Percentiles rank a stretch among this genome's conserved stretches.
Evolutionary conservation across 2,329 filamentous ascomycete genomes (phyloP).

Genomic region (Colletotrichum cereale): DNA sequence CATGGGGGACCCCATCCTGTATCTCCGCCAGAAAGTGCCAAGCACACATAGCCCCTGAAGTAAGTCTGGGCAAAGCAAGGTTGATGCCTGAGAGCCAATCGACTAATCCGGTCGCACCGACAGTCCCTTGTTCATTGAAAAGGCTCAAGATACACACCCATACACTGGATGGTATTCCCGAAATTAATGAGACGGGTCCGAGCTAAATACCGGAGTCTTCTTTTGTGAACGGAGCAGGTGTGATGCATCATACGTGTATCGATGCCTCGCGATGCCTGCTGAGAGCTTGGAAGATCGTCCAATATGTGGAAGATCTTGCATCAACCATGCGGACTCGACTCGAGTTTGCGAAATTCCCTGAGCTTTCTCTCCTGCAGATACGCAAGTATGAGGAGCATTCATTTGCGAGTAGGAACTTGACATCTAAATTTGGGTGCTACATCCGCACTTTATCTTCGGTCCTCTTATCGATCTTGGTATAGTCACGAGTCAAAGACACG

Average conservation of each 20-base stretch:
- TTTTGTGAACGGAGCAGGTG: neutral
- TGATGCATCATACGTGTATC: neutral
- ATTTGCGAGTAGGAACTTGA: no score
- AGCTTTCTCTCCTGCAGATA: neutral
- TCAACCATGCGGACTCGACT: neutral
- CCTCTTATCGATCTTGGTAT: no score
- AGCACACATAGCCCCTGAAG: neutral
- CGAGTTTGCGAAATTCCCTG: neutral
- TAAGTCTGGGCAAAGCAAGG: conserved; percentile 3
- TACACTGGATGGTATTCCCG: no score
- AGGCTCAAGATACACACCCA: no score
- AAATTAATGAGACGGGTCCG: neutral
- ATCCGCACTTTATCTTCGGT: no score
- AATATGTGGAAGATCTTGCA: neutral
- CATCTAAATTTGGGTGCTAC: no score
- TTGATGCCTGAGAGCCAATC: neutral
- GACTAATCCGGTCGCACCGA: conserved; percentile 6
- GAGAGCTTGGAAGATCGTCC: neutral
- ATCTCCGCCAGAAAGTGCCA: neutral
- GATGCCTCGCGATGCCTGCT: neutral
- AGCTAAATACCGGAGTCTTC: neutral
- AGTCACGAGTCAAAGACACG: no score
- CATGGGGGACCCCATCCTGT: neutral
- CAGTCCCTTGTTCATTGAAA: neutral
- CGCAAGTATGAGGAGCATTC: no score